Evolutionary conservation across 2,329 filamentous ascomycete genomes (phyloP), one percentile per base, ranked within the genome.

Genomic region (Nemania sp.): DNA sequence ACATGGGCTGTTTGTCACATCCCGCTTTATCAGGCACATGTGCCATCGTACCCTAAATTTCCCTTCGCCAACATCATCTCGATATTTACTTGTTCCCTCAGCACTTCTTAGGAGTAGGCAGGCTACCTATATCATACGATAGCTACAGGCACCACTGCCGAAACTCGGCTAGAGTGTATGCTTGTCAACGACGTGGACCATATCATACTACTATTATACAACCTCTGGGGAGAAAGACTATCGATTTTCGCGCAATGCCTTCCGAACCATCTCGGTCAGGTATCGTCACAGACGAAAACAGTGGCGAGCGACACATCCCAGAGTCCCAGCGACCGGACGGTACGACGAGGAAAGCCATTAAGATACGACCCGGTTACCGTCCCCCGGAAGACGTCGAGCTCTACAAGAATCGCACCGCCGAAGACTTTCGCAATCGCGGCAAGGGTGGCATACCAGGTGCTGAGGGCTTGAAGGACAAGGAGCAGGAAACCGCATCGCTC

Each of bases 361-460:
- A 91, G 72, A 92, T 99, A 63, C 87, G 92, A 32, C 94, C 95
- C 0, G 96, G 95, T 55, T 99, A 97, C 77, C 88, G 88, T 35
- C 96, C 95, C 1, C 92, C 93, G 0, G 95, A 99, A 78, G 95
- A 99, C 76, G 89, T 98, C 65, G 92, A 97, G 73, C 82, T 97
- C 47, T 99, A 99, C 84, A 96, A 92, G 80, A 97, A 96, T 76
- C 88, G 91, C 59, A 92, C 89, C 1, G 93, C 93, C 51, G 90
- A 95, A 74, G 87, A 86, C 51, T 97, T 90, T 79, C 92, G 92
- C 72, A 92, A 86, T 68, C 87, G 91, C 54, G 86, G 85, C 25
- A 83, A 79, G 64, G 87, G 85, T 59, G 89, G 85, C 20, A 84
- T 97, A 4, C 91, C 92, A 3, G 94, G 94, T 21, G 90, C 92